Evolutionary conservation across 225 moss, liverwort and hornwort genomes (phyloP).

Genomic region (Climacium dendroides): DNA sequence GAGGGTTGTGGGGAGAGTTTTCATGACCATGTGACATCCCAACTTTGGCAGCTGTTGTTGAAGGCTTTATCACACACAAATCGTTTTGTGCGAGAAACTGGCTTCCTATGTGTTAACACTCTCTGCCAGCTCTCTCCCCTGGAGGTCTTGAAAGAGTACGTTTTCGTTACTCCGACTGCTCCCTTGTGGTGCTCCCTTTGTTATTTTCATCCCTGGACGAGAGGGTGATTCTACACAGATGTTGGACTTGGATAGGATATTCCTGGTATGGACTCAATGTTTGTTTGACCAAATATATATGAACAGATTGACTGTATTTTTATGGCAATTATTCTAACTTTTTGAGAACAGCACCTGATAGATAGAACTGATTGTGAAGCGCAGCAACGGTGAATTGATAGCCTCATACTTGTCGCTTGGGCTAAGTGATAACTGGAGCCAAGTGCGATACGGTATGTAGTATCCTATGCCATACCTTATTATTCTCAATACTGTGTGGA

Average conservation of each 20-base stretch:
- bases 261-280: background rate
- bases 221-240: background rate
- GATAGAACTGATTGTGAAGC: conserved; percentile 4
- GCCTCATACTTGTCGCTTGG: conserved; percentile 56
- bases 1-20: conserved; percentile 66
- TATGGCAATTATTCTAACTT: background rate
- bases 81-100: conserved; percentile 68
- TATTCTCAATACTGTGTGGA: background rate
- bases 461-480: background rate
- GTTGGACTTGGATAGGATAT: background rate
- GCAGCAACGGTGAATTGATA: conserved; percentile 48
- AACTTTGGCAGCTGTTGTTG: conserved; percentile 56
- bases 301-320: background rate
- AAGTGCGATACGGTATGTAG: conserved; percentile 63
- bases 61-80: conserved; percentile 44
- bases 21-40: conserved; percentile 38
- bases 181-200: background rate
- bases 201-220: background rate
- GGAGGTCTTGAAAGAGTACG: conserved; percentile 54
- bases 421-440: conserved; percentile 75
- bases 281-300: background rate
- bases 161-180: background rate
- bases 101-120: conserved; percentile 50
- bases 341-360: background rate
- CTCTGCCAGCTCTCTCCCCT: conserved; percentile 48